Evolutionary conservation across 164 flowering plant species (phyloP).

Genomic region (Echeveria elegans): DNA sequence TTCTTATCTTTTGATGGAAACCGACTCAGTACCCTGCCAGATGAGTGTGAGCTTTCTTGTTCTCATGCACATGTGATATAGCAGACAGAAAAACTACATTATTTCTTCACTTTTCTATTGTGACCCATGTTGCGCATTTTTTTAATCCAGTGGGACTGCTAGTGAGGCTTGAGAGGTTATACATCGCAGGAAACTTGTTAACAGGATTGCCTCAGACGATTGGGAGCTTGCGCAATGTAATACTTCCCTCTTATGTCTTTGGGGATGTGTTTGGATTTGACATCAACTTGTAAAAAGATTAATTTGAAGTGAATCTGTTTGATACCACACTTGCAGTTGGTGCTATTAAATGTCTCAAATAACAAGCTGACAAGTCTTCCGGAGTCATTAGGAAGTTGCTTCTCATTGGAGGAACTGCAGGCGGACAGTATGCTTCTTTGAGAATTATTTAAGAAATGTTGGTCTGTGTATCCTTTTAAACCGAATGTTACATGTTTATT

Average conservation of each 20-base stretch:
- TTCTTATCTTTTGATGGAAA: slow-evolving; percentile 71
- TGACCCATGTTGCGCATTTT: slow-evolving; percentile 10
- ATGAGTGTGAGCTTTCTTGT: slow-evolving; percentile 66
- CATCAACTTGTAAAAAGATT: too few relatives aligned
- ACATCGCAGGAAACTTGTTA: slow-evolving; percentile 59
- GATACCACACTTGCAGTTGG: slow-evolving; percentile 37
- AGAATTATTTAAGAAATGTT: background rate
- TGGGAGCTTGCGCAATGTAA: slow-evolving; percentile 95
- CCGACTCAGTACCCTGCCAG: slow-evolving; percentile 62
- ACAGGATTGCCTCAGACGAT: slow-evolving; percentile 77
- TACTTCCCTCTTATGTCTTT: background rate
- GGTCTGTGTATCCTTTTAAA: background rate
- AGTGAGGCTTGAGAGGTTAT: slow-evolving; percentile 75
- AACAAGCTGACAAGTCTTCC: slow-evolving; percentile 79
- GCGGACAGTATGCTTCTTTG: slow-evolving; percentile 59
- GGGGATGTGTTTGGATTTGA: background rate
- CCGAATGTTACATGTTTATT: background rate
- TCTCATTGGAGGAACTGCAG: slow-evolving; percentile 84
- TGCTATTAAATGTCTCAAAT: slow-evolving; percentile 69
- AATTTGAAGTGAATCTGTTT: background rate
- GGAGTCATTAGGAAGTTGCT: slow-evolving; percentile 92
- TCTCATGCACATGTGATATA: background rate
- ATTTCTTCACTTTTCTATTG: background rate
- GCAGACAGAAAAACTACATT: background rate
- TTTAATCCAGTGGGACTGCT: slow-evolving; percentile 70